Base-by-base conservation (phyloP, 2,329 filamentous ascomycete species). In the Fonsecaea nubica region DNA sequence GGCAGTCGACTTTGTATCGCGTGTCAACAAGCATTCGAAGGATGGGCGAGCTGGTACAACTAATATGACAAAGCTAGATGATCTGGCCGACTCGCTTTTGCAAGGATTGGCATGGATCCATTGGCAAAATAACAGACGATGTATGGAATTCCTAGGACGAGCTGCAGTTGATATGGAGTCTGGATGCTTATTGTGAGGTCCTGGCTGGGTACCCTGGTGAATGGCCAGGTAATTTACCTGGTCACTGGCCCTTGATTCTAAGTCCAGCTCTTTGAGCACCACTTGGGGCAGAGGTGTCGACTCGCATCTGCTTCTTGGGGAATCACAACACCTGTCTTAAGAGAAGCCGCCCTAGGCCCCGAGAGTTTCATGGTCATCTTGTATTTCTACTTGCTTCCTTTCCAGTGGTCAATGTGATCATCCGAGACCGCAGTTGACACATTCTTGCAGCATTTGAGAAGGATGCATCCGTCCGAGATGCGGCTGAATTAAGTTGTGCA, bases 81-180 rank as follows among this genome's bases (percentile, higher is more conserved):
- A 96, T 79, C 78, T 96, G 58, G 90, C 92, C 0, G 92, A 96
- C 79, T 91, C 89, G 75, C 79, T 95, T 32, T 76, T 95, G 62
- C 92, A 96, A 76, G 92, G 88, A 1, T 82, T 92, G 65, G 89
- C 91, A 2, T 94, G 90, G 88, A 77, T 92, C 42, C 83, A 88
- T 67, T 96, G 92, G 92, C 87, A 92, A 74, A 66, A 71, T 18
- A 71, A 68, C 35, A 38, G 68, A 42, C 56, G 62, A 57, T 58
- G 53, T 12, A 32, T 71, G 18, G 59, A 65, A 13, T 50, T 36
- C 12, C 35, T 66, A 36, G 69, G 69, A 18, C 48, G 36, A 60
- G 60, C 65, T 36, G 69, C 67, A 38, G 52, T 69, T 32, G 64
- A 67, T 42, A 18, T 63, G 54, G 58, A 52, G 18, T 58, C 56